A percentile compares a stretch with the other conserved stretches of the same genome.
Conservation (phyloP, 2,329 filamentous ascomycete genomes). For the Pseudocercospora cruenta region DNA sequence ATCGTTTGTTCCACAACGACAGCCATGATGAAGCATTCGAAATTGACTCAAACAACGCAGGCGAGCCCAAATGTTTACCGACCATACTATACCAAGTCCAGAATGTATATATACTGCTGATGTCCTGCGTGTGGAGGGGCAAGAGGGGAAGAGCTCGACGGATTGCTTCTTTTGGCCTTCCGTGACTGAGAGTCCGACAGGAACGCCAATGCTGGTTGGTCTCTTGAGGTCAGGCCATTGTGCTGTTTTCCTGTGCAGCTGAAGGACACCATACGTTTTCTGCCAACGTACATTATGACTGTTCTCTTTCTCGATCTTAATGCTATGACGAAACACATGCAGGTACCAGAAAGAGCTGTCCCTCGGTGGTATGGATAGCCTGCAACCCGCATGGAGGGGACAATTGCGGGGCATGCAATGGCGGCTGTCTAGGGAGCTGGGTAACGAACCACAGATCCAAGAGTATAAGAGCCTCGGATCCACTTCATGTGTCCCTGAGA, state of each 20-base stretch:
- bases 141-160: conserved; percentile 14
- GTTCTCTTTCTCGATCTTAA: background rate
- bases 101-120: conserved; percentile 3
- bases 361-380: conserved; percentile 15
- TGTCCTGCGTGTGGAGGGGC: conserved; percentile 15
- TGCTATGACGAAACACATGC: background rate
- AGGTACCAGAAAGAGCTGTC: background rate
- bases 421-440: background rate
- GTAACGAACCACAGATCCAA: background rate
- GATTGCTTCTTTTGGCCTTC: conserved; percentile 11
- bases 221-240: background rate
- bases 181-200: background rate
- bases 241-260: background rate
- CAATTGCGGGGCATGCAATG: conserved; percentile 11
- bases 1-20: conserved; percentile 43
- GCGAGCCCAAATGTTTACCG: background rate
- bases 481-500: conserved; percentile 4
- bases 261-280: background rate
- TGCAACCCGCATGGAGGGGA: conserved; percentile 13
- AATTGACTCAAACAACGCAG: background rate
- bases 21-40: conserved; percentile 31
- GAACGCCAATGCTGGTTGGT: background rate
- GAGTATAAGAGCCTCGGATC: conserved; percentile 1
- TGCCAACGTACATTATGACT: background rate
- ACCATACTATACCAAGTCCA: conserved; percentile 2